A percentile compares a stretch with the other conserved stretches of the same genome.
Evolutionary conservation across 116 monocot genomes (phyloP).

Genomic region (Zostera marina): DNA sequence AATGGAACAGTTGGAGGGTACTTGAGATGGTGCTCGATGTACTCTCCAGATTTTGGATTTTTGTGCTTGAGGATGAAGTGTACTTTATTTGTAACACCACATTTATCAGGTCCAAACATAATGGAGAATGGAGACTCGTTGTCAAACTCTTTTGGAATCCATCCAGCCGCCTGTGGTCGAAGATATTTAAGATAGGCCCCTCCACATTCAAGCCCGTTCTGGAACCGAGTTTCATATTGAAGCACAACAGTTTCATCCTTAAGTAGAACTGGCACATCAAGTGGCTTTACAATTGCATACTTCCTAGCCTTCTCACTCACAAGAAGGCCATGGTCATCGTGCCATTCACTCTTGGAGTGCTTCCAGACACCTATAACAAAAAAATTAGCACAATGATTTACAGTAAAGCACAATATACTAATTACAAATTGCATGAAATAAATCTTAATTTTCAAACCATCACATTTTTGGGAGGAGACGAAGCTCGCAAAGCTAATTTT

Average conservation of each 20-base stretch:
- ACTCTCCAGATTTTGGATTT: conserved; percentile 71
- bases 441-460: too few species aligned
- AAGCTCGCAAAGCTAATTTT: too few species aligned
- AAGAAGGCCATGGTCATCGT: conserved; percentile 81
- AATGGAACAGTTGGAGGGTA: conserved; percentile 68
- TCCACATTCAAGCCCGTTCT: conserved; percentile 84
- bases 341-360: conserved; percentile 75
- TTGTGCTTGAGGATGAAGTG: conserved; percentile 88
- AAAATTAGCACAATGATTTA: conserved; percentile 7
- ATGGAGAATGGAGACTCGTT: conserved; percentile 81
- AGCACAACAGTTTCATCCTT: conserved; percentile 54
- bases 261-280: conserved; percentile 37
- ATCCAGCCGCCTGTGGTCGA: conserved; percentile 63
- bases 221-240: conserved; percentile 67
- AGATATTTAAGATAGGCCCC: conserved; percentile 85
- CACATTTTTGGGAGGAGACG: too few species aligned
- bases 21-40: conserved; percentile 82
- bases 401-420: background rate
- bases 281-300: conserved; percentile 63
- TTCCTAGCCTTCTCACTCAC: conserved; percentile 69
- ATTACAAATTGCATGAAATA: too few species aligned
- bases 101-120: conserved; percentile 98
- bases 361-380: conserved; percentile 61
- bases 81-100: conserved; percentile 78
- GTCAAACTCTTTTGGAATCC: conserved; percentile 59